Evolutionary conservation across 345 rosid species (phyloP).

Genomic region (Hevea brasiliensis): DNA sequence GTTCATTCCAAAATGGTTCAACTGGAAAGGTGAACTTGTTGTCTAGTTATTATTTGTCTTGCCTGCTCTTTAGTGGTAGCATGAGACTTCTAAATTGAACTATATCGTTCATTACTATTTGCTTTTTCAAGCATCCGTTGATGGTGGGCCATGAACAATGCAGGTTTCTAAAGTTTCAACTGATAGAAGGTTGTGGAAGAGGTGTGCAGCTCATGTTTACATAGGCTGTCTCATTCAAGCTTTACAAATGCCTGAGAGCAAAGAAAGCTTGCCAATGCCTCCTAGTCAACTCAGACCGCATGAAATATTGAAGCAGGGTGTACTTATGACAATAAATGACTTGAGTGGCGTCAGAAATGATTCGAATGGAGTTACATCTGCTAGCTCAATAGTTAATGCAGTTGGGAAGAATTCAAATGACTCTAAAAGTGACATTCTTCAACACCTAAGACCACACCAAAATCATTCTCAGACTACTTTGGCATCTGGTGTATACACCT

Average conservation of each 20-base stretch:
- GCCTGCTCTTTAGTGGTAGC: background rate
- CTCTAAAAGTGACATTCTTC: slow-evolving; percentile 28
- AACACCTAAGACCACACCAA: slow-evolving; percentile 28
- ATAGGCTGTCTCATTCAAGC: slow-evolving; percentile 57
- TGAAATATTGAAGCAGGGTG: slow-evolving; percentile 34
- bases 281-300: slow-evolving; percentile 34
- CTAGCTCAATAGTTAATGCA: slow-evolving; percentile 5
- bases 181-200: slow-evolving; percentile 46
- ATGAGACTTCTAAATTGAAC: background rate
- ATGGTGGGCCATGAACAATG: slow-evolving; percentile 16
- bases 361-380: slow-evolving; percentile 21
- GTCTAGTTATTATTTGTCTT: background rate
- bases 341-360: slow-evolving; percentile 22
- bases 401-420: slow-evolving; percentile 27
- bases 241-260: slow-evolving; percentile 38
- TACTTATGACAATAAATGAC: slow-evolving; percentile 27
- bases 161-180: slow-evolving; percentile 35
- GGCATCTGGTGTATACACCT: slow-evolving; percentile 23
- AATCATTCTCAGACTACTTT: slow-evolving; percentile 26
- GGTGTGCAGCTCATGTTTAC: slow-evolving; percentile 60
- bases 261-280: slow-evolving; percentile 29
- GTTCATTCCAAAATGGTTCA: slow-evolving; percentile 34
- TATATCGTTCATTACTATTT: background rate
- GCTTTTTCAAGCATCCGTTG: slow-evolving; percentile 13
- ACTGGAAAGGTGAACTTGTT: slow-evolving; percentile 37